A percentile compares a stretch with the other conserved stretches of the same genome.
These are phyloP conservation scores for Leccinum fallax DNA, from an alignment of 1,284 basidiomycete genomes.

Conservation along the genomic window DNA sequence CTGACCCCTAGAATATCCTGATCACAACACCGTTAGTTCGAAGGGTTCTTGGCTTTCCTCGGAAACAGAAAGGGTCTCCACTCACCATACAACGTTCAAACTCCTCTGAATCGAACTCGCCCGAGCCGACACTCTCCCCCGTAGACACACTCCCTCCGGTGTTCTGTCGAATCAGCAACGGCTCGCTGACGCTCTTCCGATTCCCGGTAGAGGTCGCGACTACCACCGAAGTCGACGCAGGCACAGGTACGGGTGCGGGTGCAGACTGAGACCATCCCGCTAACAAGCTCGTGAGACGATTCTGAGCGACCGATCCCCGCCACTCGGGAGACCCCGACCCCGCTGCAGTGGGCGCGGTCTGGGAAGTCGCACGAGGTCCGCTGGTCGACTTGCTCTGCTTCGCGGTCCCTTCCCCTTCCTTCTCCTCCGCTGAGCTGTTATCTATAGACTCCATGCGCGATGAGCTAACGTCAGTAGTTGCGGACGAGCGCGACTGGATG, in stretches of 20 bases:
- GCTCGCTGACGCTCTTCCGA: conserved; percentile 69
- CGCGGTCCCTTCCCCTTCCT: conserved; percentile 61
- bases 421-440: conserved; percentile 52
- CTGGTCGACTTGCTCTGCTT: conserved; percentile 44
- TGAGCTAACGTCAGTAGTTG: conserved; percentile 39
- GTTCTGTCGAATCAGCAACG: conserved; percentile 52
- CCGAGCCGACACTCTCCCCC: conserved; percentile 36
- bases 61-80: conserved; percentile 7
- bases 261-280: conserved; percentile 59
- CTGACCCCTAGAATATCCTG: conserved; percentile 78
- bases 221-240: conserved; percentile 33
- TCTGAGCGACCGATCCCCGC: conserved; percentile 54
- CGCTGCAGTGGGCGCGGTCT: conserved; percentile 28
- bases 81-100: conserved; percentile 70
- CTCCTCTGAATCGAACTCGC: conserved; percentile 50
- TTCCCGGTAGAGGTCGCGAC: conserved; percentile 37
- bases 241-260: conserved; percentile 28
- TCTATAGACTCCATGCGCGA: conserved; percentile 30
- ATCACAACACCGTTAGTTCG: conserved; percentile 9
- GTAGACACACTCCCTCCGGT: conserved; percentile 34
- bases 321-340: conserved; percentile 41
- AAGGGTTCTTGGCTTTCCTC: neutral
- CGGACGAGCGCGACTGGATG: conserved; percentile 50
- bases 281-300: conserved; percentile 64
- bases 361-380: conserved; percentile 7